Evolutionary conservation across 345 rosid species (phyloP).

Genomic region (Firmiana major): DNA sequence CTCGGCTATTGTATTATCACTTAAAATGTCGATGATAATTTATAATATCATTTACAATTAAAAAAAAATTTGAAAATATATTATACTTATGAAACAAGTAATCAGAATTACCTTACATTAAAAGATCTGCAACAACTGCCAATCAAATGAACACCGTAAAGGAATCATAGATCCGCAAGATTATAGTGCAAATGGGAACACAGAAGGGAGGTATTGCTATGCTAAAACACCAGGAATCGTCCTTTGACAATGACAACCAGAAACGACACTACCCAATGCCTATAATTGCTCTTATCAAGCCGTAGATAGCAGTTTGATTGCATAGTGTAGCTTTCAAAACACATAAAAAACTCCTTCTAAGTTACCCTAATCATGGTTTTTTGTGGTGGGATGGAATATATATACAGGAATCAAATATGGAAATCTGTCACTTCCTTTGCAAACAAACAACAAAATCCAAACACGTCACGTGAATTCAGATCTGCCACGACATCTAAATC

Average conservation of each 20-base stretch:
- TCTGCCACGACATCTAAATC: neutral
- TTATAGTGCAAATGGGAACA: too few relatives aligned
- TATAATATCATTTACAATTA: too few relatives aligned
- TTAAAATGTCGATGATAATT: too few relatives aligned
- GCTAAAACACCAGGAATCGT: neutral
- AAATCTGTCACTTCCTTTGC: neutral
- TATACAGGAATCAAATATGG: neutral
- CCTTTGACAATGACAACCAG: neutral
- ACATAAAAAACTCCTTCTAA: neutral
- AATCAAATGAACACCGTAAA: too few relatives aligned
- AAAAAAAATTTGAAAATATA: too few relatives aligned
- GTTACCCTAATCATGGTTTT: neutral
- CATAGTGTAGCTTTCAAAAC: neutral
- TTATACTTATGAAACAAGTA: neutral
- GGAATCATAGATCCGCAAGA: too few relatives aligned
- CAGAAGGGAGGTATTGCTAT: neutral
- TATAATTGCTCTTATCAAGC: neutral
- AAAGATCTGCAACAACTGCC: neutral
- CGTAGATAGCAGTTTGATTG: too few relatives aligned
- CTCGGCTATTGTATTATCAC: too few relatives aligned
- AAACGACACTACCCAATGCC: neutral
- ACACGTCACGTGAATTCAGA: neutral
- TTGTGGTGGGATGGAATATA: neutral
- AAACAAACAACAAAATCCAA: neutral
- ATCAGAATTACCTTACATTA: neutral